Conservation (phyloP, 2,329 filamentous ascomycete genomes). For the Xenoacremonium recifei region DNA sequence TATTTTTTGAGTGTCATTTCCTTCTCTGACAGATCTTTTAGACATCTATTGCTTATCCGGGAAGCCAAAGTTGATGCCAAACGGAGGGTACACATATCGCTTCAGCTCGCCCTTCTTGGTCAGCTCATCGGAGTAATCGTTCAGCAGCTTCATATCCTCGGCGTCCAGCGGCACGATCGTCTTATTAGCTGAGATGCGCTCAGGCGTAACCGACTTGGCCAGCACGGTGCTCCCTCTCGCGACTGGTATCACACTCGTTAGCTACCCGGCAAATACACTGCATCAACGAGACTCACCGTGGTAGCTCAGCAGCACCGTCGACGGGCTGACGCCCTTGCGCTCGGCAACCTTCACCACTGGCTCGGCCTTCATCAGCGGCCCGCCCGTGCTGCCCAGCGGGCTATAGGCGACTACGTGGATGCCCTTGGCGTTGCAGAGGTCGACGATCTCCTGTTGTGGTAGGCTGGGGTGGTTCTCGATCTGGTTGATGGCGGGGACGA, state of each 20-base stretch:
- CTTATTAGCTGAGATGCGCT: conserved; percentile 68
- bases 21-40: too few species aligned
- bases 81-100: conserved; percentile 67
- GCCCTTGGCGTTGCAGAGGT: conserved; percentile 64
- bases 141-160: conserved; percentile 59
- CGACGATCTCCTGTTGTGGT: conserved; percentile 70
- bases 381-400: conserved; percentile 62
- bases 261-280: conserved; percentile 3
- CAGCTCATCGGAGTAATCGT: conserved; percentile 53
- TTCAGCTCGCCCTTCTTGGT: conserved; percentile 50
- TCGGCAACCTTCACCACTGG: conserved; percentile 63
- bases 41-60: conserved; percentile 61
- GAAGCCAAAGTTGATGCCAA: conserved; percentile 68
- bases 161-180: conserved; percentile 64
- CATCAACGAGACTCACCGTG: conserved; percentile 52
- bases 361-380: conserved; percentile 63
- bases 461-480: conserved; percentile 73
- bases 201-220: conserved; percentile 68
- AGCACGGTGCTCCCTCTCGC: conserved; percentile 68
- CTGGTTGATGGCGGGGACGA: conserved; percentile 68
- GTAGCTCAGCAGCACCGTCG: conserved; percentile 67
- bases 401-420: conserved; percentile 74
- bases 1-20: too few species aligned
- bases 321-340: conserved; percentile 60
- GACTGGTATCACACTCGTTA: conserved; percentile 43